These are phyloP conservation scores for Fusarium tricinctum DNA, from an alignment of 2,329 filamentous ascomycete species.

Conservation along the genomic window DNA sequence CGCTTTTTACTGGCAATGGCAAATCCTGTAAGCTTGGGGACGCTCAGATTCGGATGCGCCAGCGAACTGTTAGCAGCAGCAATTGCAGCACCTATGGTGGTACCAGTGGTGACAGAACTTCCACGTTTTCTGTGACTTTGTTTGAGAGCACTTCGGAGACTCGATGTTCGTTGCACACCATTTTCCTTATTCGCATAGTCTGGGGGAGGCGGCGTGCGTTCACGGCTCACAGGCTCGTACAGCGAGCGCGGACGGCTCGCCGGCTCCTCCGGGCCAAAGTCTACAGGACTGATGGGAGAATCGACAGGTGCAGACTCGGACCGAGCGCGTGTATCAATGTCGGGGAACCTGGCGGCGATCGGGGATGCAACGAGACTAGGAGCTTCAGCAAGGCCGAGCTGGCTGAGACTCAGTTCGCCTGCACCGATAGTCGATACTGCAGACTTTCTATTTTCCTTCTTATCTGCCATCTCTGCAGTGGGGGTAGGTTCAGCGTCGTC, in stretches of 20 bases:
- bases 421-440: constrained; percentile 90
- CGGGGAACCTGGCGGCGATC: constrained; percentile 68
- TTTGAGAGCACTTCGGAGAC: constrained; percentile 73
- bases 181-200: constrained; percentile 72
- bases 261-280: constrained; percentile 54
- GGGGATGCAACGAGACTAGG: constrained; percentile 68
- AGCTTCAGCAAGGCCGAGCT: constrained; percentile 82
- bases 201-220: constrained; percentile 73
- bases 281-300: constrained; percentile 47
- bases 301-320: constrained; percentile 73
- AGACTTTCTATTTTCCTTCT: constrained; percentile 73
- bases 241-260: constrained; percentile 63
- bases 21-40: constrained; percentile 90
- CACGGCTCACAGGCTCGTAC: constrained; percentile 65
- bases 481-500: constrained; percentile 59
- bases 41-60: constrained; percentile 72
- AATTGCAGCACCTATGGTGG: constrained; percentile 78
- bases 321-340: constrained; percentile 63
- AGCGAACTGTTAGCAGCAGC: constrained; percentile 78
- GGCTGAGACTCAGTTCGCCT: constrained; percentile 89
- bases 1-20: constrained; percentile 96
- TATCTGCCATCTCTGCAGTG: constrained; percentile 53
- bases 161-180: constrained; percentile 74
- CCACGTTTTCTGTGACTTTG: constrained; percentile 79
- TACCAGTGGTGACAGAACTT: constrained; percentile 79